These are phyloP conservation scores for Colletotrichum acutatum DNA, from an alignment of 2,329 filamentous ascomycete genomes.

Conservation along the genomic window DNA sequence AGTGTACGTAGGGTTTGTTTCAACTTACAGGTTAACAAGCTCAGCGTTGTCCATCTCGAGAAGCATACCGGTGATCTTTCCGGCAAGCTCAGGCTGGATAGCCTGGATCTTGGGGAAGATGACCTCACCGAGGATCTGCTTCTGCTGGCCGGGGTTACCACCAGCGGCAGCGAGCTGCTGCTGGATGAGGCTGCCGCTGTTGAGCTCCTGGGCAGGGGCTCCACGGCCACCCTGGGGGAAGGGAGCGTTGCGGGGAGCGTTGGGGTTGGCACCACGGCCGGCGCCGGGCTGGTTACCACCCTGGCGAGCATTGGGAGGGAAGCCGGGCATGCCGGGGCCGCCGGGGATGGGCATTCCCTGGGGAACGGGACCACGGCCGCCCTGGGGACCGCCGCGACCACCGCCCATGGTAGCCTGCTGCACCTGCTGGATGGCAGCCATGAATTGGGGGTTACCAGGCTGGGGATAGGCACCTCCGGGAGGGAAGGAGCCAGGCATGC, in stretches of 20 bases:
- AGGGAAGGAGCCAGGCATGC: constrained; percentile 82
- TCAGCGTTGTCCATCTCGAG: constrained; percentile 99
- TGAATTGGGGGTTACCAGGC: constrained; percentile 81
- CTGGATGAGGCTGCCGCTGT: constrained; percentile 58
- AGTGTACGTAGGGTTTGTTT: neutral
- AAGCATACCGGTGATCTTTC: constrained; percentile 99
- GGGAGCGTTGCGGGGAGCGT: constrained; percentile 55
- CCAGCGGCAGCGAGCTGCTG: constrained; percentile 66
- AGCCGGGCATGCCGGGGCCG: constrained; percentile 65
- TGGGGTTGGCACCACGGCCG: constrained; percentile 53
- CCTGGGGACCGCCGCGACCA: constrained; percentile 71
- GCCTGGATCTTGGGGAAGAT: constrained; percentile 98
- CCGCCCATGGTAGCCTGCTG: constrained; percentile 70
- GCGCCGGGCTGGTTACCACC: constrained; percentile 56
- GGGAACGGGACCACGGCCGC: constrained; percentile 79
- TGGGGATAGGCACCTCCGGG: constrained; percentile 77
- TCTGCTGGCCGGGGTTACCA: constrained; percentile 79
- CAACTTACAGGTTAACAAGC: constrained; percentile 91
- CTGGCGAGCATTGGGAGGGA: constrained; percentile 66
- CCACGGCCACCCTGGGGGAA: constrained; percentile 61
- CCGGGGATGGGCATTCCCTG: constrained; percentile 69
- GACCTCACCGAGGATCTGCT: constrained; percentile 97
- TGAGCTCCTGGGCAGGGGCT: constrained; percentile 43
- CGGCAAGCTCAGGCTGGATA: constrained; percentile 93
- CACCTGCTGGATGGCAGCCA: constrained; percentile 85